Conservation (phyloP, 176 grass and related monocot species). For the Chloris gayana region DNA sequence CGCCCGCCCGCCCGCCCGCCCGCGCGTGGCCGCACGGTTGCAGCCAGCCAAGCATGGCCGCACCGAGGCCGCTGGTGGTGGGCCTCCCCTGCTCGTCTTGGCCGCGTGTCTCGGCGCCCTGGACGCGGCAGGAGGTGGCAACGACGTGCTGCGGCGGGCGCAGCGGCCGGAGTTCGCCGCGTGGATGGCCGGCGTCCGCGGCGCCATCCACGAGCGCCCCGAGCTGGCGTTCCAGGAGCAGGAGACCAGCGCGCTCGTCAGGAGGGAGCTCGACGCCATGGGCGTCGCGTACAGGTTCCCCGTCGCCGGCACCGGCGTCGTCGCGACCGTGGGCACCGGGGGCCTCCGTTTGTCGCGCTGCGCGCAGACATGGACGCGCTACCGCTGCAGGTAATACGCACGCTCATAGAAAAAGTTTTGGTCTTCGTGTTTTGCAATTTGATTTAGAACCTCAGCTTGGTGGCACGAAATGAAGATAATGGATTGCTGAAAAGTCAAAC, state of each 20-base stretch:
- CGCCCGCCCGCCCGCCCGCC: background rate
- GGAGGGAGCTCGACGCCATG: slow-evolving; percentile 61
- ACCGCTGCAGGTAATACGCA: slow-evolving; percentile 58
- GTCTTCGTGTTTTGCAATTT: background rate
- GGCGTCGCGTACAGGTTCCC: slow-evolving; percentile 51
- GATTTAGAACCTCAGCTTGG: background rate
- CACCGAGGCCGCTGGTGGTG: background rate
- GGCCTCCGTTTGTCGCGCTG: slow-evolving; percentile 63
- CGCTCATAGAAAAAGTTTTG: too few relatives aligned
- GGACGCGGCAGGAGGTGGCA: background rate
- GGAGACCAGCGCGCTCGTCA: slow-evolving; percentile 58
- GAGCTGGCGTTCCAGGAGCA: slow-evolving; percentile 74
- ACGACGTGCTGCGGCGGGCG: slow-evolving; percentile 32
- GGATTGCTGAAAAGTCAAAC: too few relatives aligned
- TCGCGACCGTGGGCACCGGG: slow-evolving; percentile 56
- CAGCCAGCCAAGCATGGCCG: slow-evolving; percentile 5
- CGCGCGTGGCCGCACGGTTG: too few relatives aligned
- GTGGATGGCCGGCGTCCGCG: slow-evolving; percentile 61
- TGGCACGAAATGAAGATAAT: background rate
- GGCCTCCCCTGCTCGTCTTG: background rate
- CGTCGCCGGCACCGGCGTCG: slow-evolving; percentile 66
- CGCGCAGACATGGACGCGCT: slow-evolving; percentile 83
- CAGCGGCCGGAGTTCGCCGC: slow-evolving; percentile 47
- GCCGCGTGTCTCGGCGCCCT: background rate
- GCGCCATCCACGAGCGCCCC: slow-evolving; percentile 68